Evolutionary conservation across 176 grass and related monocot genomes (phyloP), one percentile per base, ranked within the genome.

Genomic region (Musa itinerans): DNA sequence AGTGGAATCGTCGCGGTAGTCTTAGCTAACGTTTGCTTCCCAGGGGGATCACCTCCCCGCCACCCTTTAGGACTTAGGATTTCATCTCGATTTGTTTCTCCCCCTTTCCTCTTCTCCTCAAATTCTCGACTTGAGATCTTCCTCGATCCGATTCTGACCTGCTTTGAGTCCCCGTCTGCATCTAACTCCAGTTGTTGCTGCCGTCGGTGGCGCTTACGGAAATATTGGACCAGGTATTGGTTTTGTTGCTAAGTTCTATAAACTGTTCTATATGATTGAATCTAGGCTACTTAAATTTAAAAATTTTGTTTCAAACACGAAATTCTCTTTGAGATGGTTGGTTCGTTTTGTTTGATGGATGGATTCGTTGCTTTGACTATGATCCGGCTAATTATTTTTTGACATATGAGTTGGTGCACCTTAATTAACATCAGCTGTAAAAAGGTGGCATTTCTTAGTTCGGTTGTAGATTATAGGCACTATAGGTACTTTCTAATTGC

Each of bases 11-110:
- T 50, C 68, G 34, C 11, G 14, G 43, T 70, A 12, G n/a, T 70
- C 68, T 50, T 70, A 70, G 68, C 68, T 70, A 70, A 70, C 68
- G 50, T 70, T 70, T 70, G 68, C 43, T 70, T 70, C 0, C 48
- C 34, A 11, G 68, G 68, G 68, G 68, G 51, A 48, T 51, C 12
- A 70, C 9, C 68, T 50, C 68, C 34, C 68, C 68, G 15, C 43
- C 15, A 21, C 20, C 4, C 11, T 12, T 26, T 11, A 13, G 17
- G 20, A 12, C 10, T 50, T 70, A 50, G 43, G 68, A n/a, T 51
- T 70, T 70, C 68, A 51, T 51, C 68, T 66, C 10, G 63, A 27
- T 29, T 66, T 66, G 14, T 20, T 70, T 19, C 43, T 10, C 1
- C 11, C 10, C 11, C 48, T 17, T 70, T 20, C 49, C 5, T 19